Evolutionary conservation across 192 early-diverging fungal genomes (phyloP).

Genomic region (Coemansia sp.): DNA sequence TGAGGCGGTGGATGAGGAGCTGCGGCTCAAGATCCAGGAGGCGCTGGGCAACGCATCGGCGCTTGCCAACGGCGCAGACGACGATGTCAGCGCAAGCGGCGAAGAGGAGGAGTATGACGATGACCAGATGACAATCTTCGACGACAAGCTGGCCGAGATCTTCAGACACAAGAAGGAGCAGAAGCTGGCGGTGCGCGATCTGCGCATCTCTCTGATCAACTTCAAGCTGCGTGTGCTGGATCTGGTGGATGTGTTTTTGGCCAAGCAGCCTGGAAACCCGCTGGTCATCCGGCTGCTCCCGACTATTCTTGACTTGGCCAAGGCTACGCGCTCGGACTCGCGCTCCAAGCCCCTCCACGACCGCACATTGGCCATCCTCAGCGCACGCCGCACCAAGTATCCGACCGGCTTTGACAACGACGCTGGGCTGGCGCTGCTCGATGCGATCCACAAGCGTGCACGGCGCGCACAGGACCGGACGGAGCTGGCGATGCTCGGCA

Average conservation of each 20-base stretch:
- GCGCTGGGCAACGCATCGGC: constrained; percentile 57
- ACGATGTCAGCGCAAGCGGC: constrained; percentile 52
- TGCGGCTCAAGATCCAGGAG: constrained; percentile 68
- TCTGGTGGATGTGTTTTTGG: constrained; percentile 75
- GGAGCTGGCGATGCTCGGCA: constrained; percentile 56
- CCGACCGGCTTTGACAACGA: constrained; percentile 60
- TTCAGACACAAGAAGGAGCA: constrained; percentile 81
- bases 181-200: constrained; percentile 79
- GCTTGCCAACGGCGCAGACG: constrained; percentile 26
- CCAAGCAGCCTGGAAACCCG: constrained; percentile 64
- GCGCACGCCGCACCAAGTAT: constrained; percentile 62
- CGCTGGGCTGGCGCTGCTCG: constrained; percentile 61
- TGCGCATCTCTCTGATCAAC: constrained; percentile 78
- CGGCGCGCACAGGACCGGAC: constrained; percentile 60
- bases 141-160: constrained; percentile 91
- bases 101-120: constrained; percentile 71
- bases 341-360: constrained; percentile 67
- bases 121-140: constrained; percentile 87
- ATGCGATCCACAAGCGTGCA: constrained; percentile 73
- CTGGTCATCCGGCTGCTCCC: constrained; percentile 72
- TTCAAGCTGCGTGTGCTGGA: constrained; percentile 90
- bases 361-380: constrained; percentile 66
- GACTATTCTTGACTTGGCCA: constrained; percentile 66
- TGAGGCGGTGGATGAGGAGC: constrained; percentile 72
- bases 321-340: constrained; percentile 56